These are phyloP conservation scores for Fusarium tricinctum DNA, from an alignment of 2,329 filamentous ascomycete species.

Conservation along the genomic window DNA sequence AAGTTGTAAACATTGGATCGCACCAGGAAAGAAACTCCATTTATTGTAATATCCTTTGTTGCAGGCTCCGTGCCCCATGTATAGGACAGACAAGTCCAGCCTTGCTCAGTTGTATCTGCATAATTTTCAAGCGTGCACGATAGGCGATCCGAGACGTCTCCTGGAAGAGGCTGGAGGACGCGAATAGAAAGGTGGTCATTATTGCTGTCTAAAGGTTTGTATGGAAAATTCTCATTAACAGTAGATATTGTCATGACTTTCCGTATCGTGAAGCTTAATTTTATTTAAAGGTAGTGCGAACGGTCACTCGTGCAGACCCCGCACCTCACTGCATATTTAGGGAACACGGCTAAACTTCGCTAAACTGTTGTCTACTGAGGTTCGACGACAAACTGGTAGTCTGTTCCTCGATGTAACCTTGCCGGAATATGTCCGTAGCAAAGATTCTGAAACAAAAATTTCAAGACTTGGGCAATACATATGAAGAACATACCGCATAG, in stretches of 20 bases:
- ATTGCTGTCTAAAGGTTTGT: background rate
- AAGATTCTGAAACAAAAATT: too few relatives aligned
- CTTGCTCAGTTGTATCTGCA: background rate
- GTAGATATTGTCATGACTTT: background rate
- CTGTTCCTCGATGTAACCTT: too few relatives aligned
- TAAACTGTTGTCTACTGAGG: too few relatives aligned
- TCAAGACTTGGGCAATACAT: too few relatives aligned
- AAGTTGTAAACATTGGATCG: background rate
- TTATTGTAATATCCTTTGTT: background rate
- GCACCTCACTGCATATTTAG: too few relatives aligned
- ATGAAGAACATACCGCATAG: too few relatives aligned
- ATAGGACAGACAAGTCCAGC: background rate
- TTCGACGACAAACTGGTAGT: too few relatives aligned
- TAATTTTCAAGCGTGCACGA: background rate
- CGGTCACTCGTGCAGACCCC: too few relatives aligned
- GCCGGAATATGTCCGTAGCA: too few relatives aligned
- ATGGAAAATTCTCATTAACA: background rate
- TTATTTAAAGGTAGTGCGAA: too few relatives aligned
- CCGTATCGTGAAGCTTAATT: too few relatives aligned
- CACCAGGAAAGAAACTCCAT: background rate
- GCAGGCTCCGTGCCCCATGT: background rate
- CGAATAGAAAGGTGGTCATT: background rate
- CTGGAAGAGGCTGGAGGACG: background rate
- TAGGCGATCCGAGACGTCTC: background rate
- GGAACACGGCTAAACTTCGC: too few relatives aligned